A percentile compares a stretch with the other conserved stretches of the same genome.
Evolutionary conservation across 192 early-diverging fungal species (phyloP).

Genomic region (Irineochytrium annulatum): DNA sequence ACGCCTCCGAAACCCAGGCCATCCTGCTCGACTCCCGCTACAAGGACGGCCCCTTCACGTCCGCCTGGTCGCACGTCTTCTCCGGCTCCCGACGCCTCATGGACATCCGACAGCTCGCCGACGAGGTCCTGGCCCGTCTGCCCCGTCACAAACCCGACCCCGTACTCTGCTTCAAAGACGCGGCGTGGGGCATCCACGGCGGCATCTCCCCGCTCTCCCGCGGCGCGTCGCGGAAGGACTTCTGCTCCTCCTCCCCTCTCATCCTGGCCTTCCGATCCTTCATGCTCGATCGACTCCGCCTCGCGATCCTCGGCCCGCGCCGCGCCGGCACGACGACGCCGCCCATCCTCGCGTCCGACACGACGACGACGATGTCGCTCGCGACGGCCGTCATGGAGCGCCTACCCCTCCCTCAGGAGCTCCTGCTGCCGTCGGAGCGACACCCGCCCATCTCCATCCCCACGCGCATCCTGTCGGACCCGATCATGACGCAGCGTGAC

Average conservation of each 20-base stretch:
- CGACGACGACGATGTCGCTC: no score
- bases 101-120: constrained; percentile 10
- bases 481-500: no score
- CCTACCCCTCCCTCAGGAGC: no score
- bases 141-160: background rate
- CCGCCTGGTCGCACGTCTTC: constrained; percentile 20
- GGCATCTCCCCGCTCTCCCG: constrained; percentile 16
- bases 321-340: no score
- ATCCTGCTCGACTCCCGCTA: constrained; percentile 21
- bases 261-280: constrained; percentile 18
- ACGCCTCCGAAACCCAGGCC: constrained; percentile 9
- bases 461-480: no score
- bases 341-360: no score
- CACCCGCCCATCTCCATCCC: no score
- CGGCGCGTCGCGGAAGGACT: background rate
- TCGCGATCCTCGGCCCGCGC: background rate
- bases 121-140: background rate
- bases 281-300: constrained; percentile 12
- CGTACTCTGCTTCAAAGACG: constrained; percentile 5
- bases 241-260: constrained; percentile 7
- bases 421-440: no score
- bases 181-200: constrained; percentile 27
- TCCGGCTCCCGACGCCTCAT: background rate
- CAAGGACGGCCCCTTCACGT: constrained; percentile 18
- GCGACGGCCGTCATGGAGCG: no score